These are phyloP conservation scores for Ceratobasidium theobromae DNA, from an alignment of 1,284 basidiomycete species.

Conservation along the genomic window DNA sequence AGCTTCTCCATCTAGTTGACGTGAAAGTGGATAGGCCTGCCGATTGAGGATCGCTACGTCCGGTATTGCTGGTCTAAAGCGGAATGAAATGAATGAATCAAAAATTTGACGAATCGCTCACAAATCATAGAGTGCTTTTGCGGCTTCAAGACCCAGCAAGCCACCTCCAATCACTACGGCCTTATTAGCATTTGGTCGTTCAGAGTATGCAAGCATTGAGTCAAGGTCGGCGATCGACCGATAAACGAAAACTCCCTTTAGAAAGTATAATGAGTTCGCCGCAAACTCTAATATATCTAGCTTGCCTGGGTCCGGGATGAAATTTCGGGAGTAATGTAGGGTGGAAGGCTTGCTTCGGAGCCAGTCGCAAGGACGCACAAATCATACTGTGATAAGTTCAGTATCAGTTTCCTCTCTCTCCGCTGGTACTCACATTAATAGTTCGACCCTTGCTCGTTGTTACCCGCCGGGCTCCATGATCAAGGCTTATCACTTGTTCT, in stretches of 20 bases:
- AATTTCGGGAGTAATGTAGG: slow-evolving; percentile 53
- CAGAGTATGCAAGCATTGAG: slow-evolving; percentile 59
- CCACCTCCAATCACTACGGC: slow-evolving; percentile 72
- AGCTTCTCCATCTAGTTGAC: slow-evolving; percentile 69
- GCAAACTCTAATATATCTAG: not conserved
- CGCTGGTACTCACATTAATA: not conserved
- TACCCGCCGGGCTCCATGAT: slow-evolving; percentile 50
- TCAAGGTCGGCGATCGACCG: slow-evolving; percentile 70
- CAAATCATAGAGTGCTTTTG: slow-evolving; percentile 70
- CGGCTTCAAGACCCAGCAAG: slow-evolving; percentile 71
- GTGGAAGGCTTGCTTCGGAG: slow-evolving; percentile 66
- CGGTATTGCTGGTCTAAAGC: slow-evolving; percentile 41
- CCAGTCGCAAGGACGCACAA: slow-evolving; percentile 71
- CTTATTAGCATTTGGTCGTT: slow-evolving; percentile 48
- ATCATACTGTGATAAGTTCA: slow-evolving; percentile 53
- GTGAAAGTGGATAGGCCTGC: slow-evolving; percentile 63
- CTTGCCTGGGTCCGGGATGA: slow-evolving; percentile 3
- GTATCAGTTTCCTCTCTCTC: not conserved
- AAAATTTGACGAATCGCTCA: slow-evolving; percentile 40
- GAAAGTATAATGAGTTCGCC: not conserved
- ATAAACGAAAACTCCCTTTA: slow-evolving; percentile 71
- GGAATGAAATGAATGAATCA: not conserved
- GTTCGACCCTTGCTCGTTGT: slow-evolving; percentile 52
- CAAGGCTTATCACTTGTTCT: slow-evolving; percentile 56
- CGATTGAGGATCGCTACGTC: slow-evolving; percentile 61